phyloP scores from a whole-genome alignment of 192 early-diverging fungal genomes.

The Oehlia diaphana region DNA sequence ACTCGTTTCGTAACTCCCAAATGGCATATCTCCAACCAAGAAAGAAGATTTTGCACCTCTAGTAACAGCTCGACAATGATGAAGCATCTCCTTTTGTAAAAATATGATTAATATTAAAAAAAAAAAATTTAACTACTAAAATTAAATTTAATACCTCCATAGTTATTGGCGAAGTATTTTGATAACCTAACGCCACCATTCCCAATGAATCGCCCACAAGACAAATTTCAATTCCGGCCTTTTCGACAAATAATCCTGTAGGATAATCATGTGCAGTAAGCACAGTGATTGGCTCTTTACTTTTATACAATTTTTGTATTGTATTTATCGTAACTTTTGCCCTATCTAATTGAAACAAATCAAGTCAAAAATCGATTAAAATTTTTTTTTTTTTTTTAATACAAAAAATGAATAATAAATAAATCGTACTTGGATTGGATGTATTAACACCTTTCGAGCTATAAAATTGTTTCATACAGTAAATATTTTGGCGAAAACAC shows the following conservation, averaged over 20 bases:
- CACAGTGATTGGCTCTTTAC: conserved; percentile 79
- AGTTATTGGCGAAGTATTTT: conserved; percentile 82
- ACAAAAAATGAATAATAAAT: not conserved
- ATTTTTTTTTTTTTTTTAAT: not conserved
- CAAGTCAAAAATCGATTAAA: not conserved
- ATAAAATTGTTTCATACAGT: not conserved
- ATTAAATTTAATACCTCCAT: conserved; percentile 65
- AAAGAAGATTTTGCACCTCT: conserved; percentile 79
- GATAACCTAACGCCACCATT: conserved; percentile 94
- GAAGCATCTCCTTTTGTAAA: conserved; percentile 81
- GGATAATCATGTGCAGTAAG: conserved; percentile 99
- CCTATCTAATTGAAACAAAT: not conserved
- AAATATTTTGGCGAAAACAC: not conserved
- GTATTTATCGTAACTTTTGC: conserved; percentile 86
- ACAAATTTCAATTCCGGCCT: conserved; percentile 80
- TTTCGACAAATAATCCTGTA: conserved; percentile 79
- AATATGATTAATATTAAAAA: not conserved
- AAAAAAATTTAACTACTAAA: conserved; percentile 4
- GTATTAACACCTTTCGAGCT: not conserved
- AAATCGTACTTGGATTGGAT: not conserved
- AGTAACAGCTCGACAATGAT: conserved; percentile 88
- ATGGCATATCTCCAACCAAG: conserved; percentile 88
- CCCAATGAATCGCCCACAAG: conserved; percentile 96
- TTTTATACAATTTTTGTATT: conserved; percentile 70
- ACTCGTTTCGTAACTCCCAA: conserved; percentile 86